A percentile compares a stretch with the other conserved stretches of the same genome.
Conservation (phyloP, 257 asterid species). For the Plantago elongata region DNA sequence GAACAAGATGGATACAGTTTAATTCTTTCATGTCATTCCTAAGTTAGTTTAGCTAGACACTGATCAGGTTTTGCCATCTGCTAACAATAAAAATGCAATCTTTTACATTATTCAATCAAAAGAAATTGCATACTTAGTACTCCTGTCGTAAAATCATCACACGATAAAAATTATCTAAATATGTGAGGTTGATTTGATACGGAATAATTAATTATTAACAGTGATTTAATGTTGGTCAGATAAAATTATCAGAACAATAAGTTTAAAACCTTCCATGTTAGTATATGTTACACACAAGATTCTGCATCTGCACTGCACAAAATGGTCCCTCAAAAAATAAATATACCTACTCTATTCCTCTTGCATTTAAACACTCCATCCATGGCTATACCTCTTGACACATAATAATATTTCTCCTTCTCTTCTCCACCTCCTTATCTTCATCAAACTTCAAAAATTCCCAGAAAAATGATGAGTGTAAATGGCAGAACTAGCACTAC, state of each 20-base stretch:
- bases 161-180: too few species aligned
- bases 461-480: conserved; percentile 34
- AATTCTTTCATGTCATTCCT: too few species aligned
- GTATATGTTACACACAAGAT: conserved; percentile 41
- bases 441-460: not conserved
- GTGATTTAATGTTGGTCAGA: too few species aligned
- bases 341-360: conserved; percentile 42
- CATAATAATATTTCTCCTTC: not conserved
- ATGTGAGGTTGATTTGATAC: too few species aligned
- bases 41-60: too few species aligned
- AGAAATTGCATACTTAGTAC: too few species aligned
- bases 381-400: conserved; percentile 7
- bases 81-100: conserved; percentile 1
- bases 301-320: conserved; percentile 45
- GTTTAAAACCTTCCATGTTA: conserved; percentile 40
- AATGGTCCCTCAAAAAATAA: conserved; percentile 75
- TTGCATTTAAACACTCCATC: conserved; percentile 16
- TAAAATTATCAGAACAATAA: too few species aligned
- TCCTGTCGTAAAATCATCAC: too few species aligned
- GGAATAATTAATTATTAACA: too few species aligned
- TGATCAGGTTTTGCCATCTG: too few species aligned
- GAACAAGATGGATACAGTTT: too few species aligned
- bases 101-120: conserved; percentile 2
- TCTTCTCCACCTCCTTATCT: not conserved
- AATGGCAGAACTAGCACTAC: conserved; percentile 25